phyloP scores from a whole-genome alignment of 1,284 basidiomycete genomes.

The Athelia sp. region DNA sequence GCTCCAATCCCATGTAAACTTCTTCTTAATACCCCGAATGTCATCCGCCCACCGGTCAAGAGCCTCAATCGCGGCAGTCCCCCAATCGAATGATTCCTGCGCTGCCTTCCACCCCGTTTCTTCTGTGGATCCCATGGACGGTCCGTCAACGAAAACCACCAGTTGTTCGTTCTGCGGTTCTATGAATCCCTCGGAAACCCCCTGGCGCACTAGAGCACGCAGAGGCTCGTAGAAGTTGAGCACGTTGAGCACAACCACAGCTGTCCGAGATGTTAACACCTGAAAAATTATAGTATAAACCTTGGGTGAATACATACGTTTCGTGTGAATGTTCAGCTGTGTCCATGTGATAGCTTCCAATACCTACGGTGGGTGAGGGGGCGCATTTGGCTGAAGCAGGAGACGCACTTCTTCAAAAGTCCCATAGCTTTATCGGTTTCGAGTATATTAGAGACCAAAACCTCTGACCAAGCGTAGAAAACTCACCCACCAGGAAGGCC shows the following conservation, averaged over 20 bases:
- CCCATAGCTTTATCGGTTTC: constrained; percentile 46
- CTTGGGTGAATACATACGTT: constrained; percentile 35
- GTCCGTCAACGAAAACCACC: constrained; percentile 71
- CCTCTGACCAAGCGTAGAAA: neutral
- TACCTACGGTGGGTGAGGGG: constrained; percentile 37
- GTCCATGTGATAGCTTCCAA: constrained; percentile 91
- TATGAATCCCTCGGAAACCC: constrained; percentile 76
- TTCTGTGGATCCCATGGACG: constrained; percentile 28
- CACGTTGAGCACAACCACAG: constrained; percentile 82
- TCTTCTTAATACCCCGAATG: too few relatives aligned
- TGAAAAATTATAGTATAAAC: constrained; percentile 78
- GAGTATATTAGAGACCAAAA: too few relatives aligned
- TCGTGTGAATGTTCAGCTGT: constrained; percentile 84
- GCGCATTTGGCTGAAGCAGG: neutral
- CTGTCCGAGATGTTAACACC: constrained; percentile 71
- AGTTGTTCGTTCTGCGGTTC: constrained; percentile 51
- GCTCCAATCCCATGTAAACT: too few relatives aligned
- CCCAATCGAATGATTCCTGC: constrained; percentile 73
- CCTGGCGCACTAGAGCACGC: constrained; percentile 63
- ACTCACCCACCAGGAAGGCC: constrained; percentile 77
- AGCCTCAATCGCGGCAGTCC: constrained; percentile 61
- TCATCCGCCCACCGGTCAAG: constrained; percentile 52
- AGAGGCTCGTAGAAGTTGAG: constrained; percentile 77
- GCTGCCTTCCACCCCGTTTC: constrained; percentile 27
- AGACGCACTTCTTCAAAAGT: constrained; percentile 81